Evolutionary conservation across 768 basidiomycete species (phyloP).

Genomic region (Termitomyces sp.): DNA sequence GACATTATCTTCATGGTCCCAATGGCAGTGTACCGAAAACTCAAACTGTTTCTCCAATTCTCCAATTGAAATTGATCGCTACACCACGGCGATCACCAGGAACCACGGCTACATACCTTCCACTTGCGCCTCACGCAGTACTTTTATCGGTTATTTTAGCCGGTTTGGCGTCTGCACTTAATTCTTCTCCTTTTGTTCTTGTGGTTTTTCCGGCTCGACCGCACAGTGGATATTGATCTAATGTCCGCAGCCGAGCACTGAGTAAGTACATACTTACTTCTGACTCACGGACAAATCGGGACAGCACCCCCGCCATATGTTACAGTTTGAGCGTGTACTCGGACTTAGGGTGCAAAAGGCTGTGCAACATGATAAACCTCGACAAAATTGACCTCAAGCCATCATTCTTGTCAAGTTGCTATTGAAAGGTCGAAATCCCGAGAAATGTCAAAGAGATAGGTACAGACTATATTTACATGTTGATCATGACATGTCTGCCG

Average conservation of each 20-base stretch:
- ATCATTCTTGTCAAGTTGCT: background rate
- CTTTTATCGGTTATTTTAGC: background rate
- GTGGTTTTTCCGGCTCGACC: background rate
- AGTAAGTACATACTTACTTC: no score
- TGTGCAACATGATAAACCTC: background rate
- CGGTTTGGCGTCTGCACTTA: background rate
- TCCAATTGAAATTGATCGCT: background rate
- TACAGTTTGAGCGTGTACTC: background rate
- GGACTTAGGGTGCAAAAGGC: background rate
- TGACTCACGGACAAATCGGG: background rate
- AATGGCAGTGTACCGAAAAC: background rate
- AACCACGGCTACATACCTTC: no score
- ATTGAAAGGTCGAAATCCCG: background rate
- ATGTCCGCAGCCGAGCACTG: background rate
- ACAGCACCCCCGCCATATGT: background rate
- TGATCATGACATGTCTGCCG: background rate
- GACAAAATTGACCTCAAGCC: background rate
- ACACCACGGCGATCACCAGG: background rate
- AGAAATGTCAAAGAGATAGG: background rate
- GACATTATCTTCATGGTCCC: background rate
- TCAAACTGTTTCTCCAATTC: background rate
- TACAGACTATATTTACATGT: background rate
- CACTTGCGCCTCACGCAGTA: background rate
- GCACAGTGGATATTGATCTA: background rate
- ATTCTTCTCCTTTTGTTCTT: background rate